Conservation (phyloP, 495 filamentous ascomycete species). For the Hypoxylon fuscum region DNA sequence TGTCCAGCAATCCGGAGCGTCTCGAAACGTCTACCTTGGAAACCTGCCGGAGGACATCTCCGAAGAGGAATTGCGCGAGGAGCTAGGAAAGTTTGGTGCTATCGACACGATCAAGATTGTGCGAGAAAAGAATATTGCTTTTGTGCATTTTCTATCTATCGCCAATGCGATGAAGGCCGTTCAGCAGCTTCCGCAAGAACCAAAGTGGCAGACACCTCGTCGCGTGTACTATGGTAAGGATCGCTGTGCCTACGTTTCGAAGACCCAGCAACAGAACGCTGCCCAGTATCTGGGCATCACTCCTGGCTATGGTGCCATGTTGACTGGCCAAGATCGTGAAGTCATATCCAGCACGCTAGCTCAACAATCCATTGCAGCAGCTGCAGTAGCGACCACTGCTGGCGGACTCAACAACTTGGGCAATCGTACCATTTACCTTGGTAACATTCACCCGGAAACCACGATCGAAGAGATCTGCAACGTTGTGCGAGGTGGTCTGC, state of each 20-base stretch:
- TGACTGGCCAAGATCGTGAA: constrained; percentile 94
- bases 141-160: constrained; percentile 97
- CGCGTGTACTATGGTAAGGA: constrained; percentile 99
- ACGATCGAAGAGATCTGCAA: constrained; percentile 99
- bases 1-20: constrained; percentile 96
- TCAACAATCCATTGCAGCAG: constrained; percentile 96
- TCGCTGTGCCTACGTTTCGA: constrained; percentile 96
- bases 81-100: constrained; percentile 93
- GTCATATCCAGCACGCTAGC: constrained; percentile 95
- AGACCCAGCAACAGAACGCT: constrained; percentile 99
- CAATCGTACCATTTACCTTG: constrained; percentile 96
- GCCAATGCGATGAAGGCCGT: constrained; percentile 99
- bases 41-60: constrained; percentile 89
- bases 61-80: constrained; percentile 93
- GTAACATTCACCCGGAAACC: constrained; percentile 98
- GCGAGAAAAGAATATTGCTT: constrained; percentile 96
- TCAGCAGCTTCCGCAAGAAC: constrained; percentile 91
- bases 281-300: constrained; percentile 98
- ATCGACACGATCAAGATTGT: constrained; percentile 99
- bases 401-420: constrained; percentile 97
- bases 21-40: constrained; percentile 97
- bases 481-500: constrained; percentile 88
- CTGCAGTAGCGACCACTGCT: constrained; percentile 94
- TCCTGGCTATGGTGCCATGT: constrained; percentile 94
- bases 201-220: constrained; percentile 94